Base-by-base conservation (phyloP, 495 filamentous ascomycete genomes). In the Tuber melanosporum region DNA sequence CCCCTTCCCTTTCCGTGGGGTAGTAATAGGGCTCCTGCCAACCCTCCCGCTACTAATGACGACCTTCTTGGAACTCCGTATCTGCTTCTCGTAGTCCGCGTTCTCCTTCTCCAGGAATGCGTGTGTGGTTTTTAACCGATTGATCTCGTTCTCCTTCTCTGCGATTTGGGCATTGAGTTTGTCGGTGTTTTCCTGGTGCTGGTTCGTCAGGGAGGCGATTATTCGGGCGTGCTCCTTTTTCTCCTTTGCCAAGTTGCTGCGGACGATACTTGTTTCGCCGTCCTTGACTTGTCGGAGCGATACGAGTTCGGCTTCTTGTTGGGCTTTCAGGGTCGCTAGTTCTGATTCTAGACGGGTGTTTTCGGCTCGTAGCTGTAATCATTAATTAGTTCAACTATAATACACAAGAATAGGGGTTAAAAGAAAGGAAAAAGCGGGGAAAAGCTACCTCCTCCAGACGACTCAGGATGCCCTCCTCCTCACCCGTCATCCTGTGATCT, bases 231-330 rank as follows among this genome's bases (percentile, higher is more conserved):
- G 87, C 42, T 90, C 89, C 70, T 88, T 86, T 20, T 83, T 82
- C 41, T 87, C 80, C 75, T 88, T 90, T 3, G 85, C 84, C 72
- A 89, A 87, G 73, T 92, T 91, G 8, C 88, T 87, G 10, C 91
- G 90, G 44, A 92, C 87, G 17, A 92, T 92, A 36, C 90, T 85
- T 43, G 90, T 90, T 84, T 93, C 91, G 3, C 91, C 91, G 17
- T 86, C 81, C 83, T 91, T 92, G 20, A 87, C 85, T 76, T 75
- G 78, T 82, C 36, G 74, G 62, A 75, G 78, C 73, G 70, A 78
- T 46, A 41, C 12, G 20, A 45, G 52, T 73, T 17, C 57, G 72
- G 71, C 44, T 7, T 75, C 36, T 41, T 45, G 44, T 15, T 78
- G 66, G 20, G 71, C 57, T 76, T 81, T 52, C 36, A 71, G 66